These are phyloP conservation scores for Boletus huronensis DNA, from an alignment of 768 basidiomycete species.

Conservation along the genomic window DNA sequence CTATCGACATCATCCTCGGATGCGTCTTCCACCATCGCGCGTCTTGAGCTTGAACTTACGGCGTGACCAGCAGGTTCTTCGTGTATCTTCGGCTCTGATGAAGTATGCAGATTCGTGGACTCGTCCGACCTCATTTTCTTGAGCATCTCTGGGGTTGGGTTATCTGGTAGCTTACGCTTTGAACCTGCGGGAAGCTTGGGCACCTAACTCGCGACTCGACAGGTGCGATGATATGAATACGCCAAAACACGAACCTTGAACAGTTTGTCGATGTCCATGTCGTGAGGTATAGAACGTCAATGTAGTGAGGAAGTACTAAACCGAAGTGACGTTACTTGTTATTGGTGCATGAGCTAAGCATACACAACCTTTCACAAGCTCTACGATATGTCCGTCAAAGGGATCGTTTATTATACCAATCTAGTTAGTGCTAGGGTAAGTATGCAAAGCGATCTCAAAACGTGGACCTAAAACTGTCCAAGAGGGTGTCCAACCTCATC, in stretches of 20 bases:
- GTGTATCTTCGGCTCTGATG: slow-evolving; percentile 8
- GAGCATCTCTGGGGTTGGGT: slow-evolving; percentile 76
- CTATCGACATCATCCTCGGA: slow-evolving; percentile 30
- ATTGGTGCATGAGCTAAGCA: slow-evolving; percentile 17
- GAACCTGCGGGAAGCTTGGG: slow-evolving; percentile 63
- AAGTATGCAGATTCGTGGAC: slow-evolving; percentile 3
- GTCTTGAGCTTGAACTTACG: slow-evolving; percentile 33
- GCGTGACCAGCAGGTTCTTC: slow-evolving; percentile 6
- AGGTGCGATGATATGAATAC: not conserved
- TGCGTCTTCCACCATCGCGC: slow-evolving; percentile 58
- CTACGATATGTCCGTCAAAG: not conserved
- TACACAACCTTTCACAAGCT: not conserved
- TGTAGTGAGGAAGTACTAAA: not conserved
- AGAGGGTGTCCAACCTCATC: slow-evolving; percentile 4
- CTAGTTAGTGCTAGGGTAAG: slow-evolving; percentile 2
- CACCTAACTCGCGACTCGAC: slow-evolving; percentile 38
- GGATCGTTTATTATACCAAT: not conserved
- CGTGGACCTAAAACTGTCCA: not conserved
- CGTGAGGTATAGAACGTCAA: not conserved
- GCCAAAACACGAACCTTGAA: slow-evolving; percentile 39
- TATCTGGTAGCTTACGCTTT: slow-evolving; percentile 74
- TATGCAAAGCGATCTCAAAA: not conserved
- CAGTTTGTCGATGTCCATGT: slow-evolving; percentile 49
- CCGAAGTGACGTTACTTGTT: not conserved
- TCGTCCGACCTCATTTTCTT: slow-evolving; percentile 70